These are phyloP conservation scores for Lagenidium giganteum DNA, from an alignment of 352 stramenopile genomes.

Conservation along the genomic window DNA sequence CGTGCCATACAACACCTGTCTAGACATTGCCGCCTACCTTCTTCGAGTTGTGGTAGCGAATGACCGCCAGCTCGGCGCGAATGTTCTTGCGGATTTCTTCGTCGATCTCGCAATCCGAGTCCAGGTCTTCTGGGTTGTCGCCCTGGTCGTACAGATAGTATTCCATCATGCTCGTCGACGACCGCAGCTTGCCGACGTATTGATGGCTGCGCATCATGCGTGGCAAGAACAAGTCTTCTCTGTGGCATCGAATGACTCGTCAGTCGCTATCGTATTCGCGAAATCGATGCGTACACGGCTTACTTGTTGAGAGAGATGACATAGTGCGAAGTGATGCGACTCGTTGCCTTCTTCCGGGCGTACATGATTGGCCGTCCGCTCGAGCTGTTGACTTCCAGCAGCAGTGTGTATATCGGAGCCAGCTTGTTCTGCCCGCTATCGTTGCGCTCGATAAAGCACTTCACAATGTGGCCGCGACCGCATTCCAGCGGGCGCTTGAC, in stretches of 20 bases:
- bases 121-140: slow-evolving; percentile 80
- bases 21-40: slow-evolving; percentile 31
- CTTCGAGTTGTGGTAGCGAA: slow-evolving; percentile 68
- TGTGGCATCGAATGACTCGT: slow-evolving; percentile 8
- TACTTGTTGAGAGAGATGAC: slow-evolving; percentile 83
- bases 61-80: slow-evolving; percentile 62
- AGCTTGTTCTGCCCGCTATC: slow-evolving; percentile 73
- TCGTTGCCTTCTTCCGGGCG: slow-evolving; percentile 69
- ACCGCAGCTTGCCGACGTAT: slow-evolving; percentile 84
- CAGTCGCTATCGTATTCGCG: not conserved
- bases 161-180: slow-evolving; percentile 76
- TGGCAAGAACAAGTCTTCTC: slow-evolving; percentile 75
- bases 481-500: slow-evolving; percentile 70
- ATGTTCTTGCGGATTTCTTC: slow-evolving; percentile 74
- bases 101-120: slow-evolving; percentile 76
- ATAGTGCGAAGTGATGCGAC: slow-evolving; percentile 80
- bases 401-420: slow-evolving; percentile 74
- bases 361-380: slow-evolving; percentile 83
- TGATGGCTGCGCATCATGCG: slow-evolving; percentile 79
- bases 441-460: slow-evolving; percentile 88
- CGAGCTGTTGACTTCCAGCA: slow-evolving; percentile 82
- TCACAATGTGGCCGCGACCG: slow-evolving; percentile 74
- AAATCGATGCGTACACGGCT: not conserved
- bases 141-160: slow-evolving; percentile 84
- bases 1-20: too few relatives aligned